phyloP scores from a whole-genome alignment of 2,329 filamentous ascomycete species.

The Cladosporium sp. region DNA sequence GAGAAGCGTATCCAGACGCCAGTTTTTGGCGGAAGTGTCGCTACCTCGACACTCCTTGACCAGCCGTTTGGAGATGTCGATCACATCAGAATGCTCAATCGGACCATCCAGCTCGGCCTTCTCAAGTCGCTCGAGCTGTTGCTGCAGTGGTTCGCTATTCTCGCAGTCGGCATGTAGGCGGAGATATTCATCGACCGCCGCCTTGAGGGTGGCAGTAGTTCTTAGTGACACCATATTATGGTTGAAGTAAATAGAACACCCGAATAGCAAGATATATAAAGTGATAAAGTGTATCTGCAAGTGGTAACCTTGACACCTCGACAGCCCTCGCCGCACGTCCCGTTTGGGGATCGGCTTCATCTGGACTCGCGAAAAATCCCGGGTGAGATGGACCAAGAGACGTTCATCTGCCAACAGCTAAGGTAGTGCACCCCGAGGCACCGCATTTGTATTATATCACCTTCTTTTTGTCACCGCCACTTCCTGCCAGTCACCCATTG shows the following conservation, averaged over 20 bases:
- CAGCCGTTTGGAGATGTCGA: slow-evolving; percentile 61
- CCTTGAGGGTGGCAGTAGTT: slow-evolving; percentile 69
- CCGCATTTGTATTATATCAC: slow-evolving; percentile 5
- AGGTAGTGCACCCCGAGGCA: not conserved
- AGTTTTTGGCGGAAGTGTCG: slow-evolving; percentile 27
- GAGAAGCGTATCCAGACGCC: slow-evolving; percentile 69
- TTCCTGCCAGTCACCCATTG: not conserved
- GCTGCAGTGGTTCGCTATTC: slow-evolving; percentile 15
- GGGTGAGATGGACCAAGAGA: slow-evolving; percentile 5
- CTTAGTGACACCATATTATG: slow-evolving; percentile 72
- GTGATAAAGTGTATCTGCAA: slow-evolving; percentile 5
- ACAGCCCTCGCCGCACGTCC: slow-evolving; percentile 5
- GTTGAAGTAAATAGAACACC: not conserved
- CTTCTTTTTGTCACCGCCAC: not conserved
- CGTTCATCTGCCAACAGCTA: slow-evolving; percentile 4
- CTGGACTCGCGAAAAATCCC: slow-evolving; percentile 17
- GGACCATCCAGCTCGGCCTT: slow-evolving; percentile 58
- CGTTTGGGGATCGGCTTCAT: slow-evolving; percentile 12
- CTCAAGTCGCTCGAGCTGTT: slow-evolving; percentile 21
- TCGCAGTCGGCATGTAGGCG: slow-evolving; percentile 17
- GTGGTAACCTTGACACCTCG: slow-evolving; percentile 3
- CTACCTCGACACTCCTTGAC: slow-evolving; percentile 29
- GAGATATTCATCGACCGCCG: slow-evolving; percentile 52
- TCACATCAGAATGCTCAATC: slow-evolving; percentile 69
- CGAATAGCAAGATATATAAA: not conserved